Conservation (phyloP, 2,329 filamentous ascomycete genomes). For the Diaporthe vaccinii region DNA sequence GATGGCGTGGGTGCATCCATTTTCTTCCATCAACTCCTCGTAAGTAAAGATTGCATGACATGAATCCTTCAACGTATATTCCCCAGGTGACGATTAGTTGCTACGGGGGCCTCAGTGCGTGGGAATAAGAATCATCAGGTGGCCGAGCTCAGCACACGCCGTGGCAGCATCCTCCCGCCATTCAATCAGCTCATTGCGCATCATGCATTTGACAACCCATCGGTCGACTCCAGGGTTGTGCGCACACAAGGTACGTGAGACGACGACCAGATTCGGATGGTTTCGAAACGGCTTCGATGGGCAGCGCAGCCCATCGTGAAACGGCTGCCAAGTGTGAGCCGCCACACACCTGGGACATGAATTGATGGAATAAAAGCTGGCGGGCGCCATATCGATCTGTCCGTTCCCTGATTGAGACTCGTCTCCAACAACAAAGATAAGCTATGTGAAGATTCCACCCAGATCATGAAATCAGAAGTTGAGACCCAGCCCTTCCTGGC, state of each 20-base stretch:
- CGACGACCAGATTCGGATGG: conserved; percentile 32
- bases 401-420: neutral
- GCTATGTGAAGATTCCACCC: neutral
- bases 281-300: conserved; percentile 31
- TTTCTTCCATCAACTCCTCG: neutral
- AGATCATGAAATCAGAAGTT: conserved; percentile 27
- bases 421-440: neutral
- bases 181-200: neutral
- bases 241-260: conserved; percentile 1
- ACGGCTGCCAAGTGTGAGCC: conserved; percentile 24
- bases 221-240: neutral
- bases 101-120: neutral
- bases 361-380: conserved; percentile 3
- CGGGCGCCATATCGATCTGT: neutral
- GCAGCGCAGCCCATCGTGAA: conserved; percentile 14
- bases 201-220: neutral
- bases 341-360: neutral
- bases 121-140: too few species aligned
- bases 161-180: neutral
- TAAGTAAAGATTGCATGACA: neutral
- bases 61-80: neutral
- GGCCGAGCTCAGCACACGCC: neutral
- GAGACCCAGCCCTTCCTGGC: conserved; percentile 27
- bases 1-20: neutral
- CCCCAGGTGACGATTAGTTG: neutral